A percentile compares a stretch with the other conserved stretches of the same genome.
Evolutionary conservation across 164 flowering plant species (phyloP).

Genomic region (grape (Vitis vinifera)): ASM3070453v1 NC_081822.1:32929001-32929500

Average conservation of each 20-base stretch:
- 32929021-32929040: conserved; percentile 49
- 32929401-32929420: conserved; percentile 80
- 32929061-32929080: conserved; percentile 49
- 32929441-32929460: conserved; percentile 52
- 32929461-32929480: conserved; percentile 40
- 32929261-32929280: conserved; percentile 79
- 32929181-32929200: conserved; percentile 82
- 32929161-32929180: conserved; percentile 90
- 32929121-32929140: conserved; percentile 80
- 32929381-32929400: conserved; percentile 44
- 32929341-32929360: conserved; percentile 85
- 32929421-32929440: conserved; percentile 66
- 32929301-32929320: conserved; percentile 94
- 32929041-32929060: conserved; percentile 61
- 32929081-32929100: conserved; percentile 55
- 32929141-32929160: conserved; percentile 90
- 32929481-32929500: conserved; percentile 49
- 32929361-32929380: conserved; percentile 81
- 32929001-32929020: background rate
- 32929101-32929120: conserved; percentile 75
- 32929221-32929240: conserved; percentile 51
- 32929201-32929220: conserved; percentile 75
- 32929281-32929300: conserved; percentile 94
- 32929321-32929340: conserved; percentile 90
- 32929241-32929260: conserved; percentile 51